Conservation (phyloP, 352 stramenopile species). For the Globisporangium polare region DNA sequence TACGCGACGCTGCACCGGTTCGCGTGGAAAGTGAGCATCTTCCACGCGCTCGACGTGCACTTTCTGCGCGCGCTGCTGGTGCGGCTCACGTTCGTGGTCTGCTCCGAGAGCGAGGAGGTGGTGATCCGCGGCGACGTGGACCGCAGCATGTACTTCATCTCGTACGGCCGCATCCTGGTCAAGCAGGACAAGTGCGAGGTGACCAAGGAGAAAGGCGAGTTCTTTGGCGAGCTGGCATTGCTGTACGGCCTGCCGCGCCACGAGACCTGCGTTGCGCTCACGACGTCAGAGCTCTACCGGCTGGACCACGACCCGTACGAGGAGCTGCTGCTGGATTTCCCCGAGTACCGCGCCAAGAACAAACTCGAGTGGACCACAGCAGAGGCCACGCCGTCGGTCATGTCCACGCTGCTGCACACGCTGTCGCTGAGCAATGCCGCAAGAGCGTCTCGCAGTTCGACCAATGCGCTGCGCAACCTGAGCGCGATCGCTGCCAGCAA, state of each 20-base stretch:
- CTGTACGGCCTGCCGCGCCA: slow-evolving; percentile 56
- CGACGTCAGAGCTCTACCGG: slow-evolving; percentile 59
- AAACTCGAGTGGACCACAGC: slow-evolving; percentile 48
- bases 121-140: slow-evolving; percentile 74
- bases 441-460: not conserved
- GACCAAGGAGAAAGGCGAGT: slow-evolving; percentile 62
- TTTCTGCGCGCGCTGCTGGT: slow-evolving; percentile 59
- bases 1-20: slow-evolving; percentile 48
- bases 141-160: slow-evolving; percentile 79
- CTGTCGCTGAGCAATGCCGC: slow-evolving; percentile 8
- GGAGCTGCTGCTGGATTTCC: slow-evolving; percentile 55
- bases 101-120: slow-evolving; percentile 59
- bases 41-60: slow-evolving; percentile 47
- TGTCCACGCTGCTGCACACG: slow-evolving; percentile 20
- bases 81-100: slow-evolving; percentile 57
- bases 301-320: slow-evolving; percentile 62
- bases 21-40: slow-evolving; percentile 42
- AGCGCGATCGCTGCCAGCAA: not conserved
- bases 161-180: slow-evolving; percentile 49
- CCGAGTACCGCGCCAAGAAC: slow-evolving; percentile 56
- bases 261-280: slow-evolving; percentile 63
- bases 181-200: slow-evolving; percentile 44
- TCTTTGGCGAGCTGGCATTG: slow-evolving; percentile 69
- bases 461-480: not conserved
- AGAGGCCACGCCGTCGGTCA: slow-evolving; percentile 14